Conservation (phyloP, 2,329 filamentous ascomycete genomes). For the Stachybotrys elegans region DNA sequence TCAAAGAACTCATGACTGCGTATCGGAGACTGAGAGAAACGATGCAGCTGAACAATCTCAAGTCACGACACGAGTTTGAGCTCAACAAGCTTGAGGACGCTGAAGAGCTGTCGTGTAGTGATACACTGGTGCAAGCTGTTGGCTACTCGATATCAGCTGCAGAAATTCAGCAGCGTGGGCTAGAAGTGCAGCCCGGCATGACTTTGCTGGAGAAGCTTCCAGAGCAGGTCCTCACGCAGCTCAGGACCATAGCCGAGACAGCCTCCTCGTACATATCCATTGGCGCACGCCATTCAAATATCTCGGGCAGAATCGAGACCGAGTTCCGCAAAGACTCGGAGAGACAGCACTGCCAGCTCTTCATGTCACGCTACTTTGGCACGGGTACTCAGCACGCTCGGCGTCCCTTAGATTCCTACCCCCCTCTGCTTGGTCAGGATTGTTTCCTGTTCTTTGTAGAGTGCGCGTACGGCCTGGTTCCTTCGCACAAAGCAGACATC, state of each 20-base stretch:
- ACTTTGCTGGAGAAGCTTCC: slow-evolving; percentile 81
- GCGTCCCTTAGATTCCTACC: slow-evolving; percentile 39
- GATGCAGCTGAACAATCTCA: slow-evolving; percentile 49
- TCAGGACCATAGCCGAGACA: slow-evolving; percentile 85
- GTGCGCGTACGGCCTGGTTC: slow-evolving; percentile 64
- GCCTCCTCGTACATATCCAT: slow-evolving; percentile 78
- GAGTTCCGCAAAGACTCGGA: slow-evolving; percentile 67
- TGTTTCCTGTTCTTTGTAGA: slow-evolving; percentile 79
- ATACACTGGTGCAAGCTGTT: slow-evolving; percentile 60
- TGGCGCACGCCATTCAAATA: slow-evolving; percentile 59
- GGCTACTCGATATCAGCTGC: slow-evolving; percentile 82
- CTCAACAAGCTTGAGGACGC: slow-evolving; percentile 21
- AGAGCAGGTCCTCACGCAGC: slow-evolving; percentile 76
- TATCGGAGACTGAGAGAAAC: slow-evolving; percentile 59
- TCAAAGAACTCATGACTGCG: slow-evolving; percentile 52
- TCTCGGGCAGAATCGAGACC: slow-evolving; percentile 55
- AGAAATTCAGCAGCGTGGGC: slow-evolving; percentile 87
- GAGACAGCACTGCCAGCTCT: slow-evolving; percentile 70
- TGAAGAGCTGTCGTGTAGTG: slow-evolving; percentile 47
- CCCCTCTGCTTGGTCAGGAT: slow-evolving; percentile 63
- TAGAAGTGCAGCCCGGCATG: slow-evolving; percentile 66
- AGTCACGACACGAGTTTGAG: slow-evolving; percentile 27
- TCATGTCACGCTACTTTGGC: slow-evolving; percentile 54
- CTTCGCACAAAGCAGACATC: slow-evolving; percentile 66
- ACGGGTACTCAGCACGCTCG: slow-evolving; percentile 33